Base-by-base conservation (phyloP, 208 protist genomes). In the Crithidia mellificae region DNA sequence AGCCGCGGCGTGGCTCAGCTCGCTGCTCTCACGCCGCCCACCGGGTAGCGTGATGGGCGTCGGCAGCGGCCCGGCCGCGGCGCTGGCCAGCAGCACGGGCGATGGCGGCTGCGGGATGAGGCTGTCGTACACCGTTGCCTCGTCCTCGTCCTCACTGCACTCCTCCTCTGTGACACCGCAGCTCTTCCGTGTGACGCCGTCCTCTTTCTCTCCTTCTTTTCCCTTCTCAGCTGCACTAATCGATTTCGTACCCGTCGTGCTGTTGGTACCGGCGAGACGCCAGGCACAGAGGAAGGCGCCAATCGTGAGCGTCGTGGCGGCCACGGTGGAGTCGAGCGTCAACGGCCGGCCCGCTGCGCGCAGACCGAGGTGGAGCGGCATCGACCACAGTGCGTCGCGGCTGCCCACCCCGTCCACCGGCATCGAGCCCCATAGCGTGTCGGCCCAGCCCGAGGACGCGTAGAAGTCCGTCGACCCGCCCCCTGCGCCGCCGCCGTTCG, bases 261-360 rank as follows among this genome's bases (percentile, higher is more conserved):
- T 46, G 41, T 17, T 46, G 8, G 4, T 12, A 6, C 79, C 74
- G 1, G 62, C 66, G 2, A 68, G 19, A 25, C 79, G 84, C 78
- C 84, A 77, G 22, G 88, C 84, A 64, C 75, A 72, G 20, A 93
- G 56, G 51, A 91, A 93, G 0, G 88, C 84, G 14, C 88, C 88
- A 12, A 93, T 58, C 4, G 77, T 79, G 12, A 92, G 75, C 30
- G 80, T 78, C 34, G 75, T 77, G 20, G 82, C 81, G n/a, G 80
- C 69, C n/a, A 86, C 52, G 22, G 62, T 65, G 32, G 71, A 68
- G 44, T 87, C 77, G 22, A 58, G 25, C 20, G 55, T 65, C 34
- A 32, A 63, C 27, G 80, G 70, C 22, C 39, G 69, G 20, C 63
- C 68, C 0, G 69, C 53, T 0, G 36, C 72, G 17, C 44, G 58